A percentile compares a stretch with the other conserved stretches of the same genome.
Evolutionary conservation across 2,329 filamentous ascomycete species (phyloP).

Genomic region (Fusarium sp.): DNA sequence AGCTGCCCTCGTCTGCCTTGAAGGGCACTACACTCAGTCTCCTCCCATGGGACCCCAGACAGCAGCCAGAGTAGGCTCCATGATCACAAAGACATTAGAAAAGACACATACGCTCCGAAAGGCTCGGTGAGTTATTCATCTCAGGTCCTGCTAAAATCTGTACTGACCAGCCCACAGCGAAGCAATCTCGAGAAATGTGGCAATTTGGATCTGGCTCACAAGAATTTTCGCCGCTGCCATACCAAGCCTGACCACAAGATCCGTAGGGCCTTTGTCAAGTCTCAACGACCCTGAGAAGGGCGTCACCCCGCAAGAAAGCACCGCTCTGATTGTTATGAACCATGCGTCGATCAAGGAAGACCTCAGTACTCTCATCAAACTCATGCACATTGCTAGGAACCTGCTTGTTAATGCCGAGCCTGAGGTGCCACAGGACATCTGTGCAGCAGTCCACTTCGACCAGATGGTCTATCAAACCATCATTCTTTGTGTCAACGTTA

Average conservation of each 20-base stretch:
- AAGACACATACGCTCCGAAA: slow-evolving; percentile 71
- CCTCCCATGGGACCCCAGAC: slow-evolving; percentile 68
- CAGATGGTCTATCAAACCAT: slow-evolving; percentile 74
- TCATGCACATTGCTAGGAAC: slow-evolving; percentile 74
- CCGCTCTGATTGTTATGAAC: slow-evolving; percentile 71
- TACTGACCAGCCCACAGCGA: slow-evolving; percentile 57
- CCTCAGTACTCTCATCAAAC: slow-evolving; percentile 71
- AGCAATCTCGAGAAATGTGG: slow-evolving; percentile 69
- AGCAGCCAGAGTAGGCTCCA: slow-evolving; percentile 64
- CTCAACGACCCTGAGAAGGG: slow-evolving; percentile 66
- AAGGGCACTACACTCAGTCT: slow-evolving; percentile 68
- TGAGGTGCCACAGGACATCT: slow-evolving; percentile 73
- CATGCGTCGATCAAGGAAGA: slow-evolving; percentile 70
- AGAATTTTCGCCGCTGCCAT: slow-evolving; percentile 71
- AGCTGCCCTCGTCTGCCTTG: slow-evolving; percentile 69
- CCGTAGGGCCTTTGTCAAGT: slow-evolving; percentile 65
- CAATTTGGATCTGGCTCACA: slow-evolving; percentile 73
- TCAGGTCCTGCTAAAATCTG: background rate
- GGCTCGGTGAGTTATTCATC: slow-evolving; percentile 59
- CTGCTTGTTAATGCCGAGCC: slow-evolving; percentile 72
- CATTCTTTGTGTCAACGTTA: slow-evolving; percentile 73
- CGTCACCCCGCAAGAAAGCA: slow-evolving; percentile 70
- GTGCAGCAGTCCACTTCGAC: slow-evolving; percentile 71
- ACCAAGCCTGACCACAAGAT: slow-evolving; percentile 68
- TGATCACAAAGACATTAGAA: slow-evolving; percentile 70